Conservation (phyloP, 1,284 basidiomycete genomes). For the Rugosomyces carneus region DNA sequence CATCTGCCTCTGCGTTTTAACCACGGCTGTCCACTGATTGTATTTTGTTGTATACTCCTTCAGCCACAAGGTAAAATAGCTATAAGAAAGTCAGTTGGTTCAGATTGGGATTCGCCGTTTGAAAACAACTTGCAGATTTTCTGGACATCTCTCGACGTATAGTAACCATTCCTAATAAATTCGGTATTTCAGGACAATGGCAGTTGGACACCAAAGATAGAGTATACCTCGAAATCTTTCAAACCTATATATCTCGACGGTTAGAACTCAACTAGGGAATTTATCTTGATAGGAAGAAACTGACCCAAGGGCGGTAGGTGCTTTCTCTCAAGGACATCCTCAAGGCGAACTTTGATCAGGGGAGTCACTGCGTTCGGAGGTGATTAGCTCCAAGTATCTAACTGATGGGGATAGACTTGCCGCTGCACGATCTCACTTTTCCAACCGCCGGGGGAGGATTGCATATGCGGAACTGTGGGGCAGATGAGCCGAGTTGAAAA, state of each 20-base stretch:
- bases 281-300: neutral
- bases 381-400: neutral
- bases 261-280: neutral
- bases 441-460: constrained; percentile 63
- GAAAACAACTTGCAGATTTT: constrained; percentile 51
- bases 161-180: constrained; percentile 58
- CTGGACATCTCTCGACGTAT: constrained; percentile 62
- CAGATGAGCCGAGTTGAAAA: neutral
- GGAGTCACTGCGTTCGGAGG: constrained; percentile 40
- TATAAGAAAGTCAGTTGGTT: constrained; percentile 19
- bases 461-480: constrained; percentile 51
- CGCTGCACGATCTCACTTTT: constrained; percentile 56
- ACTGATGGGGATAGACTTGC: constrained; percentile 24
- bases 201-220: neutral
- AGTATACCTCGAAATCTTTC: constrained; percentile 62
- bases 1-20: constrained; percentile 29
- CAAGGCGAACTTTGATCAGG: constrained; percentile 52
- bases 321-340: constrained; percentile 63
- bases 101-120: neutral
- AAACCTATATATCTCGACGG: constrained; percentile 39
- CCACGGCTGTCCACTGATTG: constrained; percentile 48
- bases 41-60: constrained; percentile 59
- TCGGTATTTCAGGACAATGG: constrained; percentile 9
- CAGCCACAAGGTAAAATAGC: constrained; percentile 73
- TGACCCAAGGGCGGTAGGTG: constrained; percentile 65